Evolutionary conservation across 208 protist genomes (phyloP).

Genomic region (Porcisia deanei): DNA sequence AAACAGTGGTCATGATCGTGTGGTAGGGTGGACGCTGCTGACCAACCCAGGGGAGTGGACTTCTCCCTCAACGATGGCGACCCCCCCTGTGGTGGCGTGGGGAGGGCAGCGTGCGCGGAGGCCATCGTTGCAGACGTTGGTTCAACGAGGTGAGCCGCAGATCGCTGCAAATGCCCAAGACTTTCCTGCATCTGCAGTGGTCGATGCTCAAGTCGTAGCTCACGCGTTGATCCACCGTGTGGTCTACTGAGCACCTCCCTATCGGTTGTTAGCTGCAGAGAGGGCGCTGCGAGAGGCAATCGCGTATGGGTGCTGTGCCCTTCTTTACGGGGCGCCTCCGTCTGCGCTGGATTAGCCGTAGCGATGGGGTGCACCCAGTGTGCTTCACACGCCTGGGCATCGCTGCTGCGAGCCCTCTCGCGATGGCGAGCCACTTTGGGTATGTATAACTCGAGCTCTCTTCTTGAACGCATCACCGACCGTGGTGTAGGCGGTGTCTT

Average conservation of each 20-base stretch:
- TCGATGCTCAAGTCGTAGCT: no score
- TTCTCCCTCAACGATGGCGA: not conserved
- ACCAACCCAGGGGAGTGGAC: not conserved
- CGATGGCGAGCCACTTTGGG: constrained; percentile 14
- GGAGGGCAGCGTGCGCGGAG: not conserved
- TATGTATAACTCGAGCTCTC: constrained; percentile 11
- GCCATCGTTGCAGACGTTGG: not conserved
- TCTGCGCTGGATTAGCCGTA: not conserved
- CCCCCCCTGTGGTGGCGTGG: not conserved
- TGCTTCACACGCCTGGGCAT: not conserved
- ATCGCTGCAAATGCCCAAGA: not conserved
- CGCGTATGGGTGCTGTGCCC: not conserved
- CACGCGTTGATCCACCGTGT: no score
- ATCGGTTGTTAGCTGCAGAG: no score
- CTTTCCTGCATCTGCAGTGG: no score
- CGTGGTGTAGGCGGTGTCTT: not conserved
- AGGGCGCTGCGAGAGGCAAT: not conserved
- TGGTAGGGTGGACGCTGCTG: not conserved
- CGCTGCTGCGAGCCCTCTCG: not conserved
- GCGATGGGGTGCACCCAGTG: not conserved
- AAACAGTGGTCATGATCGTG: not conserved
- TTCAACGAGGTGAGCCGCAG: not conserved
- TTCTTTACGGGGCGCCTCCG: no score
- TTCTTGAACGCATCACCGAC: not conserved
- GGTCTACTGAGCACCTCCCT: no score